Conservation (phyloP, 2,329 filamentous ascomycete species). For the Pseudohalonectria lignicola region DNA sequence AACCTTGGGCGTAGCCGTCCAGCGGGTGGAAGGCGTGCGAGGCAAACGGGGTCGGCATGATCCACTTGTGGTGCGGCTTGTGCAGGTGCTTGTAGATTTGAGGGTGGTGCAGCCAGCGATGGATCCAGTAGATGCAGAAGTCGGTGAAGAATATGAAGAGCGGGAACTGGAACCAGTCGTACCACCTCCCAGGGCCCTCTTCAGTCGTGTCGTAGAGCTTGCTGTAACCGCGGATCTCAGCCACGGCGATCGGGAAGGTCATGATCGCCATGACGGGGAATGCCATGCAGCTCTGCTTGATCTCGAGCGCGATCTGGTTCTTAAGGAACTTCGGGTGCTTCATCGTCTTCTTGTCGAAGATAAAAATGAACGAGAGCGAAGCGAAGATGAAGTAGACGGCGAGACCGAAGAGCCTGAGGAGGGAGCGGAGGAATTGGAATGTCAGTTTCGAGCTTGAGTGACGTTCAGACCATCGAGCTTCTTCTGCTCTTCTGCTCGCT, state of each 20-base stretch:
- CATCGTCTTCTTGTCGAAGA: slow-evolving; percentile 86
- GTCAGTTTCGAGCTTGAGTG: no score
- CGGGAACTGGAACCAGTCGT: slow-evolving; percentile 77
- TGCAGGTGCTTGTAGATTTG: slow-evolving; percentile 77
- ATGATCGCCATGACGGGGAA: slow-evolving; percentile 77
- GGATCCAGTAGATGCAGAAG: slow-evolving; percentile 84
- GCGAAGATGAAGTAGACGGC: slow-evolving; percentile 79
- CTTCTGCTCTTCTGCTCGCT: not conserved
- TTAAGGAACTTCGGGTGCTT: slow-evolving; percentile 91
- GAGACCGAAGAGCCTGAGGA: slow-evolving; percentile 68
- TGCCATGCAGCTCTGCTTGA: slow-evolving; percentile 63
- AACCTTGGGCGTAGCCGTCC: slow-evolving; percentile 78
- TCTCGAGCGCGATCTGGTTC: slow-evolving; percentile 82
- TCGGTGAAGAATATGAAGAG: slow-evolving; percentile 84
- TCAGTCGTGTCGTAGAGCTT: slow-evolving; percentile 76
- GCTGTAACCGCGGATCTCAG: slow-evolving; percentile 73
- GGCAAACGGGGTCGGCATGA: slow-evolving; percentile 91
- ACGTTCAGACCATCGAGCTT: not conserved
- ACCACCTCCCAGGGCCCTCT: slow-evolving; percentile 67
- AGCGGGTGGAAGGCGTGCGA: slow-evolving; percentile 91
- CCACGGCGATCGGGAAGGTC: slow-evolving; percentile 71
- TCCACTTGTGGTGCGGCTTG: slow-evolving; percentile 99
- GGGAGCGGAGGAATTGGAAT: no score
- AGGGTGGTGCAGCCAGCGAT: slow-evolving; percentile 75
- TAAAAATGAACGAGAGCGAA: slow-evolving; percentile 70